Conservation (phyloP, 345 rosid species). For the Bruguiera gymnorhiza region DNA sequence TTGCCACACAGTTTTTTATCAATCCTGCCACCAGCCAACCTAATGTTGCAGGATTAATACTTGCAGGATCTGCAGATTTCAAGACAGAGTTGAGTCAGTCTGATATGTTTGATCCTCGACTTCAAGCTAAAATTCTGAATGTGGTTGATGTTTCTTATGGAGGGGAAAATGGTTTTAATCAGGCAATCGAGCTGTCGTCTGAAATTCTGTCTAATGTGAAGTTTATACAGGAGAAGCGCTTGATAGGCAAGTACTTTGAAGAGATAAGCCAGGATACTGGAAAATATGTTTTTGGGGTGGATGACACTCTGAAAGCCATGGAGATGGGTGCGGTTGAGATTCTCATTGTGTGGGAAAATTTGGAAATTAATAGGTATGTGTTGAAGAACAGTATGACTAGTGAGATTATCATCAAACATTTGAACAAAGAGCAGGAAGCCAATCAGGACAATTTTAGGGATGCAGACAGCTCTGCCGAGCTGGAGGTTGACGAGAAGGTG, state of each 20-base stretch:
- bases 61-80: constrained; percentile 95
- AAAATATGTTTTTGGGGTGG: constrained; percentile 83
- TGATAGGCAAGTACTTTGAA: constrained; percentile 90
- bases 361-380: constrained; percentile 65
- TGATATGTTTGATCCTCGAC: constrained; percentile 94
- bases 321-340: constrained; percentile 94
- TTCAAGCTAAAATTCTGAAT: constrained; percentile 86
- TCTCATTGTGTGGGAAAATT: constrained; percentile 89
- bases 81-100: constrained; percentile 94
- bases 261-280: constrained; percentile 96
- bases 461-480: constrained; percentile 48
- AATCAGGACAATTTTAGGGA: constrained; percentile 76
- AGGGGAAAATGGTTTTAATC: constrained; percentile 90
- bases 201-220: constrained; percentile 87
- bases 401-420: constrained; percentile 59
- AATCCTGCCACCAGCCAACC: constrained; percentile 95
- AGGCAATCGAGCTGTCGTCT: constrained; percentile 84
- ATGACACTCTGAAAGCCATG: constrained; percentile 75
- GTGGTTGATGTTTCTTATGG: constrained; percentile 94
- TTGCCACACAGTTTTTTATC: constrained; percentile 85
- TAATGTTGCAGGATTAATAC: constrained; percentile 81
- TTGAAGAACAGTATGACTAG: constrained; percentile 62
- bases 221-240: constrained; percentile 88
- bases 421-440: constrained; percentile 74
- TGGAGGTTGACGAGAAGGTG: constrained; percentile 74